Conservation (phyloP, 176 grass and related monocot species). For the Oropetium thomaeum region DNA sequence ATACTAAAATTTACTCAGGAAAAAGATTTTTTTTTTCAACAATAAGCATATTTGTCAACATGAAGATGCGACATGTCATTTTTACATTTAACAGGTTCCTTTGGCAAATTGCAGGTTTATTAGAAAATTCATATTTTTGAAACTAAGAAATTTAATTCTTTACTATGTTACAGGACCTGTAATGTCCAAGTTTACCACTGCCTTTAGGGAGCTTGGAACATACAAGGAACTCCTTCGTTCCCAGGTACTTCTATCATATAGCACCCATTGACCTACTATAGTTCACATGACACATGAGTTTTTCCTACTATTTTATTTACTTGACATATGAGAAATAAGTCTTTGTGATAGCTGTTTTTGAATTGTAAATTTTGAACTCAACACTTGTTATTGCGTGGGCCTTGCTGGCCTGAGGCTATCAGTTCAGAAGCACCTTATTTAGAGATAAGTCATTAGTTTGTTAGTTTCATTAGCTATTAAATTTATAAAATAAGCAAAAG, state of each 20-base stretch:
- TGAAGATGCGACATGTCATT: neutral
- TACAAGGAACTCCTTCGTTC: slow-evolving; percentile 91
- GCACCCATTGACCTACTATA: too few species aligned
- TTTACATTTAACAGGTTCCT: neutral
- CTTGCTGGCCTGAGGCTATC: too few species aligned
- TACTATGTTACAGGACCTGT: slow-evolving; percentile 49
- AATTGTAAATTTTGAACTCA: slow-evolving; percentile 1
- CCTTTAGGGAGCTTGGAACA: slow-evolving; percentile 72
- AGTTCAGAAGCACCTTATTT: too few species aligned
- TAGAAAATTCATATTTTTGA: neutral
- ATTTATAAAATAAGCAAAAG: too few species aligned
- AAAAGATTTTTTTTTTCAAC: neutral
- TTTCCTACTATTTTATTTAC: neutral
- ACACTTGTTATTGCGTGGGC: too few species aligned
- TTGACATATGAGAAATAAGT: neutral
- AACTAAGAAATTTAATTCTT: slow-evolving; percentile 3
- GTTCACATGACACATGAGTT: too few species aligned
- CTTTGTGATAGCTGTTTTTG: neutral
- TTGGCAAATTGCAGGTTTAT: slow-evolving; percentile 4
- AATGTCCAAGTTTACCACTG: slow-evolving; percentile 73
- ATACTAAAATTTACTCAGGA: neutral
- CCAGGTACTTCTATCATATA: slow-evolving; percentile 52
- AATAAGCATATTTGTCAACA: slow-evolving; percentile 8
- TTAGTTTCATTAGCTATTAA: too few species aligned
- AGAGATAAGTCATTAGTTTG: too few species aligned